Conservation (phyloP, 345 rosid genomes). For the Citrus medica region DNA sequence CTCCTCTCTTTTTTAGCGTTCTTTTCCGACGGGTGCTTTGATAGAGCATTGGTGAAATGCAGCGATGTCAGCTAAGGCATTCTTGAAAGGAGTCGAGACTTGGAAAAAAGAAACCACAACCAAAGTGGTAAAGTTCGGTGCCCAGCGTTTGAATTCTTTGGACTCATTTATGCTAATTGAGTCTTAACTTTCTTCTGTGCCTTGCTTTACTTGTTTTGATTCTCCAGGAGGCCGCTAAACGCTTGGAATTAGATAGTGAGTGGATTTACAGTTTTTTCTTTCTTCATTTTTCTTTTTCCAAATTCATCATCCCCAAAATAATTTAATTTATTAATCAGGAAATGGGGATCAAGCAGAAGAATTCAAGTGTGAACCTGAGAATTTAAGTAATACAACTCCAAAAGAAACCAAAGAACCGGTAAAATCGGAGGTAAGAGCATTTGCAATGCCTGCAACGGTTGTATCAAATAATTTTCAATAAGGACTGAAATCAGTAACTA, state of each 20-base stretch:
- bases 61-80: conserved; percentile 47
- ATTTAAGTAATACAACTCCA: background rate
- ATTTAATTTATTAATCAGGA: conserved; percentile 17
- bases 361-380: conserved; percentile 19
- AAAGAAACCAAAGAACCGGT: conserved; percentile 12
- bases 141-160: background rate
- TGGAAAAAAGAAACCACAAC: conserved; percentile 49
- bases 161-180: background rate
- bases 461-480: background rate
- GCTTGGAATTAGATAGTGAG: conserved; percentile 23
- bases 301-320: background rate
- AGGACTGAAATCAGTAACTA: background rate
- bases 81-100: conserved; percentile 47
- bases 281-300: background rate
- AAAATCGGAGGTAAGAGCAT: conserved; percentile 19
- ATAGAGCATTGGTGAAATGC: background rate
- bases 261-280: background rate
- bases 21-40: background rate
- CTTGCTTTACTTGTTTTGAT: background rate
- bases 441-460: background rate
- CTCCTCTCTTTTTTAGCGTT: background rate
- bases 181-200: background rate
- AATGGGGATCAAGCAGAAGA: conserved; percentile 18
- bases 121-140: conserved; percentile 19
- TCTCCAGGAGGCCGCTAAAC: conserved; percentile 35